phyloP scores from a whole-genome alignment of 2,329 filamentous ascomycete genomes.

The Arachnopeziza araneosa region DNA sequence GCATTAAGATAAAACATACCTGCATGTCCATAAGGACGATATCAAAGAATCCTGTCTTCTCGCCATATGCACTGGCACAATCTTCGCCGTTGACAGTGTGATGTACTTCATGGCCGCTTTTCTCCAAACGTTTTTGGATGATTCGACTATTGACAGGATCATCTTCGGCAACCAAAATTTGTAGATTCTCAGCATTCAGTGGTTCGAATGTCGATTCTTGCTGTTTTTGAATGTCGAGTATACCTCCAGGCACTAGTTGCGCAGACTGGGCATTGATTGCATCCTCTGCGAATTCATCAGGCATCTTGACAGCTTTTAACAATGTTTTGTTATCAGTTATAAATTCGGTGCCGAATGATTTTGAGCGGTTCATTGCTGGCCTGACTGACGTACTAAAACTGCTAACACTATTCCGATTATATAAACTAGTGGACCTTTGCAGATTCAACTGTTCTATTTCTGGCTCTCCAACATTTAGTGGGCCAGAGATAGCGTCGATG shows the following conservation, averaged over 20 bases:
- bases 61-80: constrained; percentile 65
- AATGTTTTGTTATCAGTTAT: constrained; percentile 37
- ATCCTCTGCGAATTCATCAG: constrained; percentile 28
- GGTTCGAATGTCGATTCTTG: not conserved
- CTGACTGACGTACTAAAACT: constrained; percentile 10
- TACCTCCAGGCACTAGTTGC: constrained; percentile 9
- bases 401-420: constrained; percentile 15
- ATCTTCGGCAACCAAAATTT: constrained; percentile 77
- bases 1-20: constrained; percentile 42
- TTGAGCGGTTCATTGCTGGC: constrained; percentile 10
- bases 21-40: constrained; percentile 91
- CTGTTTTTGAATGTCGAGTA: constrained; percentile 17
- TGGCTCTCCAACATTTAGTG: constrained; percentile 40
- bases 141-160: constrained; percentile 84
- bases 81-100: constrained; percentile 81
- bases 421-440: constrained; percentile 15
- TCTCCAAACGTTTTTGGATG: constrained; percentile 72
- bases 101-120: constrained; percentile 63
- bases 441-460: constrained; percentile 25
- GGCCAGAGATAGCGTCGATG: constrained; percentile 65
- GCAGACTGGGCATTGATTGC: not conserved
- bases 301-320: constrained; percentile 40
- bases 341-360: constrained; percentile 32
- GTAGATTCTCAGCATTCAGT: constrained; percentile 21
- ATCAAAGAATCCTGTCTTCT: constrained; percentile 60